Base-by-base conservation (phyloP, 495 filamentous ascomycete genomes). In the Platismatia glauca region DNA sequence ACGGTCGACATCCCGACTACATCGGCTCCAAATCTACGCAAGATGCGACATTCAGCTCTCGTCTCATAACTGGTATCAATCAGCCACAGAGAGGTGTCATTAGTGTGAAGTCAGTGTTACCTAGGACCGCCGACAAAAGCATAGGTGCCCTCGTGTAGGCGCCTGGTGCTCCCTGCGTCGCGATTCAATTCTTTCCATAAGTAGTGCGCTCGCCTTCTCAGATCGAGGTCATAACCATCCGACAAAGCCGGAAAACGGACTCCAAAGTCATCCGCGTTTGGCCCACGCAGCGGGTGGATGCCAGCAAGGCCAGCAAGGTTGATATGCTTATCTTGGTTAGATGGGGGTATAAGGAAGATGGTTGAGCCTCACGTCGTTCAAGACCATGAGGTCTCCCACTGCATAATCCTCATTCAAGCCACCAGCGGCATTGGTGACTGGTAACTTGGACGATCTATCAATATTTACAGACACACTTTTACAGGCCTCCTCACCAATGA, bases 1-100 rank as follows among this genome's bases (percentile, higher is more conserved):
- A 90, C 85, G 8, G 87, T 90, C 22, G 85, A 88, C 88, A 91
- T 90, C 12, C 87, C 88, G 5, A 90, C 88, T 22, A 90, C 72
- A 71, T 91, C 87, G 33, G 86, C 87, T 11, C 87, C 87, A 18
- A 89, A 70, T 39, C 71, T 74, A 22, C 77, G 78, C 62, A 91
- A 78, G 82, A 91, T 84, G 24, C 88, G 81, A 66, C 88, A 90
- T 70, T 91, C 88, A 16, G 88, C 86, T 64, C 88, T 78, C 1
- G 88, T 91, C 68, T 91, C 88, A 71, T 89, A 89, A 58, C 84
- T 87, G 67, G 43, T 59, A 20, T 60, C 58, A n/a, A 41, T 59
- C 33, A 64, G 60, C 53, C 13, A 50, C 34, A 11, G 57, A n/a
- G 16, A 33, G 8, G 57, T 4, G 16, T 41, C 39, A 46, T 39